These are phyloP conservation scores for Candida xyloterini DNA, from an alignment of 805 yeast genomes.

Conservation along the genomic window DNA sequence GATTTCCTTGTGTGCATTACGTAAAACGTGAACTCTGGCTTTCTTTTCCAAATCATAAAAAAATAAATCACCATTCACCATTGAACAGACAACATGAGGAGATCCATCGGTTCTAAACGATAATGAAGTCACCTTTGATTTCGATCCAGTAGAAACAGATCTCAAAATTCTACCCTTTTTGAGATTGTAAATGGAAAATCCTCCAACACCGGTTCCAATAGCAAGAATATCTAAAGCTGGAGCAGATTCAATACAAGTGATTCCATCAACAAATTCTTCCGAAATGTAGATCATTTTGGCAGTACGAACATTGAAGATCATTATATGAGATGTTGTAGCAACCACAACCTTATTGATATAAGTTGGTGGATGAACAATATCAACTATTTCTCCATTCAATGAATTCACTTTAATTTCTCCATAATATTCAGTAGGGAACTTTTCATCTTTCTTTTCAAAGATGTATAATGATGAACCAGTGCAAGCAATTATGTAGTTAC, in stretches of 20 bases:
- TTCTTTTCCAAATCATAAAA: conserved; percentile 78
- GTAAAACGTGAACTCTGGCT: conserved; percentile 70
- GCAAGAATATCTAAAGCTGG: conserved; percentile 87
- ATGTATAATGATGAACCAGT: conserved; percentile 34
- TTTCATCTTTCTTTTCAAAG: conserved; percentile 35
- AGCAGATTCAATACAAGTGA: conserved; percentile 73
- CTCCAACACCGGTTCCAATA: conserved; percentile 69
- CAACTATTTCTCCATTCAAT: conserved; percentile 70
- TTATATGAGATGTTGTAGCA: conserved; percentile 63
- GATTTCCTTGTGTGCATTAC: conserved; percentile 67
- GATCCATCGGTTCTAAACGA: conserved; percentile 92
- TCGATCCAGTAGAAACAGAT: conserved; percentile 44
- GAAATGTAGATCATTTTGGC: conserved; percentile 60
- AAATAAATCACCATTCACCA: conserved; percentile 75
- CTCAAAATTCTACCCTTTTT: conserved; percentile 58
- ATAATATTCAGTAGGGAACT: conserved; percentile 61
- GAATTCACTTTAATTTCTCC: conserved; percentile 56
- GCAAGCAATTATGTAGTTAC: conserved; percentile 68
- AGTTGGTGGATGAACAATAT: conserved; percentile 80
- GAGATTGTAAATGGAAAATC: conserved; percentile 62
- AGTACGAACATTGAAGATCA: conserved; percentile 71
- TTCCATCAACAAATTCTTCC: conserved; percentile 48
- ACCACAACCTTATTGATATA: conserved; percentile 85
- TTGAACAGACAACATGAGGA: conserved; percentile 77
- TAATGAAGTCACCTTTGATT: conserved; percentile 49